Evolutionary conservation across 78 protist genomes (phyloP).

Genomic region (Bodo saltans): DNA sequence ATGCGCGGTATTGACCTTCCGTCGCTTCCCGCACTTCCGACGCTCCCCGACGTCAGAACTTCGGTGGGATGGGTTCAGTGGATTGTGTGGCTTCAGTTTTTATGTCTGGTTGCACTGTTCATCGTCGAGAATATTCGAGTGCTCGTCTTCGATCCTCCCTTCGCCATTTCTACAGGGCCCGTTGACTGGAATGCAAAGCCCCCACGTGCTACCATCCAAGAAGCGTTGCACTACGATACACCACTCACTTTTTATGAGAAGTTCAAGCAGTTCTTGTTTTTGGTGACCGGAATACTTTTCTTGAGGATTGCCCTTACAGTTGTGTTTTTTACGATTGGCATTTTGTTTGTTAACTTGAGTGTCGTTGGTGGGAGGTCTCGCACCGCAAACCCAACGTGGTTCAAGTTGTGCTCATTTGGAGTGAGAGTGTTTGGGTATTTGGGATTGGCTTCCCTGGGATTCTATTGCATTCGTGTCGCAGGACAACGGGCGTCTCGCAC

Average conservation of each 20-base stretch:
- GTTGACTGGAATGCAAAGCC: neutral
- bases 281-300: neutral
- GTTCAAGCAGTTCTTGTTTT: neutral
- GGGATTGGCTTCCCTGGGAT: neutral
- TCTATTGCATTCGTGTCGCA: neutral
- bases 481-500: neutral
- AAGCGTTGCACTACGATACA: neutral
- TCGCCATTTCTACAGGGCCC: neutral
- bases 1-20: neutral
- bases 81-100: neutral
- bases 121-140: neutral
- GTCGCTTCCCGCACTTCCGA: too few relatives aligned
- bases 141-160: neutral
- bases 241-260: neutral
- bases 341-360: neutral
- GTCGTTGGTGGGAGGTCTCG: neutral
- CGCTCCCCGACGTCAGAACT: too few relatives aligned
- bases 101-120: neutral
- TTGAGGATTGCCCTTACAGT: neutral
- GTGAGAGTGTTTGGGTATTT: neutral
- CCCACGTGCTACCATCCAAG: neutral
- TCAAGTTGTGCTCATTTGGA: neutral
- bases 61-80: too few relatives aligned
- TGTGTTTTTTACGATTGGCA: neutral
- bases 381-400: neutral